Conservation (phyloP, 768 basidiomycete species). For the Naganishia onofrii region DNA sequence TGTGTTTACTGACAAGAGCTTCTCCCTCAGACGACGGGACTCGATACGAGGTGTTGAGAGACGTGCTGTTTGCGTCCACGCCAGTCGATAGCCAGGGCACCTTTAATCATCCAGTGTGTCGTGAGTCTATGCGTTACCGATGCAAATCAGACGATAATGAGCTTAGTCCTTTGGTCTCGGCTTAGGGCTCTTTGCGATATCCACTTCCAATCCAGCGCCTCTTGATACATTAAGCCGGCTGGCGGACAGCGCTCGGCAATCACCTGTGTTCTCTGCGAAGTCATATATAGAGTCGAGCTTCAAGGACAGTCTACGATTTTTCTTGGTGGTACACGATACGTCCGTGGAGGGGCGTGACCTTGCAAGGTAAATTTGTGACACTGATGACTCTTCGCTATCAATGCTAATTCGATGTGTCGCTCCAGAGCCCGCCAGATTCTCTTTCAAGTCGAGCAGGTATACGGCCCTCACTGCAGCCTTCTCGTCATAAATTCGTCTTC, state of each 20-base stretch:
- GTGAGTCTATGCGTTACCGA: conserved; percentile 2
- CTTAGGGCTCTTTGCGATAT: conserved; percentile 46
- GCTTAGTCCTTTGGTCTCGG: neutral
- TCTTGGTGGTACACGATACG: conserved; percentile 51
- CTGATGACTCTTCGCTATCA: neutral
- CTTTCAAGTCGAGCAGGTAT: conserved; percentile 46
- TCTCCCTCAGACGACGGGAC: conserved; percentile 39
- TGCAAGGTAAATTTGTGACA: conserved; percentile 33
- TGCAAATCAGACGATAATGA: neutral
- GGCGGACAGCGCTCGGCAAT: conserved; percentile 33
- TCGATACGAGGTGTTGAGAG: conserved; percentile 47
- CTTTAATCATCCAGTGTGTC: conserved; percentile 50
- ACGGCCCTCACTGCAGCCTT: conserved; percentile 50
- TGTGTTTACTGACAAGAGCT: neutral
- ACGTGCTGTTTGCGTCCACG: conserved; percentile 45
- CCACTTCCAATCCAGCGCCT: conserved; percentile 45
- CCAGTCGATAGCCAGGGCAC: conserved; percentile 47
- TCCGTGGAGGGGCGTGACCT: conserved; percentile 35
- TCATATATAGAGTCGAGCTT: conserved; percentile 45
- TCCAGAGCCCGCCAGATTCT: conserved; percentile 44
- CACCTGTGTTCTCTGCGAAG: conserved; percentile 32
- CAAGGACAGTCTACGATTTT: conserved; percentile 41
- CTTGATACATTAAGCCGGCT: conserved; percentile 42
- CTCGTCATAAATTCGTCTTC: conserved; percentile 48
- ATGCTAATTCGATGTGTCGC: neutral